Base-by-base conservation (phyloP, 2,329 filamentous ascomycete species). In the Penicillium fuscoglaucum region DNA sequence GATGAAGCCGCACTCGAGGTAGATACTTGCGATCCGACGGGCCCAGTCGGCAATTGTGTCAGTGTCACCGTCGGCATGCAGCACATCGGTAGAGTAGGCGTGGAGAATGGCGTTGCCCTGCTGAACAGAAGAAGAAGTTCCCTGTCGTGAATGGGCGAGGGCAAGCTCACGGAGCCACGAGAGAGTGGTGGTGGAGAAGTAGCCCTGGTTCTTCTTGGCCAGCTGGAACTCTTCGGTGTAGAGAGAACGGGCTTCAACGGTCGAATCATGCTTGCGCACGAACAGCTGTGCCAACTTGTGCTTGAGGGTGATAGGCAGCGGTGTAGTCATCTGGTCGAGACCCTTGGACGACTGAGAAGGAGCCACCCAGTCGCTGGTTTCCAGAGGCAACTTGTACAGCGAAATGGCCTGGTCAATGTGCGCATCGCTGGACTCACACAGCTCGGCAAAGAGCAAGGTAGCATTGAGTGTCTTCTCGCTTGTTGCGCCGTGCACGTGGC, bases 211-310 rank as follows among this genome's bases (percentile, higher is more conserved):
- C 52, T 77, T 63, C 68, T 77, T 80, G 59, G 76, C 71, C 10
- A 79, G 67, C 5, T 74, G 71, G 57, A 79, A 79, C 10, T 77
- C 73, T 63, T 82, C 79, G 2, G 76, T 69, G 49, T 76, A 76
- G 17, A 79, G 59, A 1, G 63, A 64, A 15, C 77, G 71, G 6
- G 79, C 80, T 39, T 73, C 74, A 2, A 70, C 72, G 0, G 72
- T 69, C 0, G 71, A 71, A 37, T 71, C 72, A 12, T 75, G 74
- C 6, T 74, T 75, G 10, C 76, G 76, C 39, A 79, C 65, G 52
- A 83, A 83, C 19, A 83, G 64, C 66, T 76, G 79, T 2, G 81
- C 80, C 26, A 83, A 71, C 9, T 80, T 77, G 61, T 78, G 81
- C 68, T 81, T 83, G 63, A 83, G 76, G 0, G 74, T 80, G 21